Percentiles rank a stretch among this genome's conserved stretches.
phyloP scores from a whole-genome alignment of 1,284 basidiomycete species.

The Marasmius oreades region DNA sequence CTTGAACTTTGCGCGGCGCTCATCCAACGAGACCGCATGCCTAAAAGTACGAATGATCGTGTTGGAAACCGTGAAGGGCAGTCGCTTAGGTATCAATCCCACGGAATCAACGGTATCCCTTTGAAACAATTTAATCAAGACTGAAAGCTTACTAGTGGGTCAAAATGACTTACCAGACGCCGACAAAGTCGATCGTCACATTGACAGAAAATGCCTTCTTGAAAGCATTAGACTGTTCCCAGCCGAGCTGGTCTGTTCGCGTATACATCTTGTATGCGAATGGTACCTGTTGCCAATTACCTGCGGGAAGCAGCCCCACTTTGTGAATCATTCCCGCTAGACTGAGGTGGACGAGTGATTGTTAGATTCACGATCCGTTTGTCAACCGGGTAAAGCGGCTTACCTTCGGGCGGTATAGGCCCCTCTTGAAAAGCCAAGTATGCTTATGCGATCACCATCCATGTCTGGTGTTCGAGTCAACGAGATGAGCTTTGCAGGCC shows the following conservation, averaged over 20 bases:
- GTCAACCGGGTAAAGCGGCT: neutral
- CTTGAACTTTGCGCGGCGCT: slow-evolving; percentile 46
- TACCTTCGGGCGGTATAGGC: slow-evolving; percentile 54
- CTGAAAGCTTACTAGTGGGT: no score
- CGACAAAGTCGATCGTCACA: slow-evolving; percentile 57
- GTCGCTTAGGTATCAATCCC: slow-evolving; percentile 43
- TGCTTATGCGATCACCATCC: slow-evolving; percentile 47
- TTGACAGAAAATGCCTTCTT: slow-evolving; percentile 62
- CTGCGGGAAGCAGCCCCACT: slow-evolving; percentile 44
- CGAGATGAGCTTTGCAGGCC: neutral
- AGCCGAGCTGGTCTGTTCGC: slow-evolving; percentile 44
- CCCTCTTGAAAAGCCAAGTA: slow-evolving; percentile 67
- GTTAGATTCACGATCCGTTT: no score
- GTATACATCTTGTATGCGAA: slow-evolving; percentile 73
- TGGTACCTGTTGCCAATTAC: slow-evolving; percentile 58
- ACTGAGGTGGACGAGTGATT: slow-evolving; percentile 24
- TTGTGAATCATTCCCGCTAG: slow-evolving; percentile 56
- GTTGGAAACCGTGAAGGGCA: slow-evolving; percentile 50
- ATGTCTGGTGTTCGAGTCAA: slow-evolving; percentile 25
- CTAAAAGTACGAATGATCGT: slow-evolving; percentile 47
- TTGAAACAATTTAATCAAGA: neutral
- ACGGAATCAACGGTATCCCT: slow-evolving; percentile 53
- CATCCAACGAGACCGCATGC: slow-evolving; percentile 49
- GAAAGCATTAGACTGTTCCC: slow-evolving; percentile 54
- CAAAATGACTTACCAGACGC: no score